A percentile compares a stretch with the other conserved stretches of the same genome.
Evolutionary conservation across 73 alveolate species (phyloP).

Genomic region (Halteria grandinella): DNA sequence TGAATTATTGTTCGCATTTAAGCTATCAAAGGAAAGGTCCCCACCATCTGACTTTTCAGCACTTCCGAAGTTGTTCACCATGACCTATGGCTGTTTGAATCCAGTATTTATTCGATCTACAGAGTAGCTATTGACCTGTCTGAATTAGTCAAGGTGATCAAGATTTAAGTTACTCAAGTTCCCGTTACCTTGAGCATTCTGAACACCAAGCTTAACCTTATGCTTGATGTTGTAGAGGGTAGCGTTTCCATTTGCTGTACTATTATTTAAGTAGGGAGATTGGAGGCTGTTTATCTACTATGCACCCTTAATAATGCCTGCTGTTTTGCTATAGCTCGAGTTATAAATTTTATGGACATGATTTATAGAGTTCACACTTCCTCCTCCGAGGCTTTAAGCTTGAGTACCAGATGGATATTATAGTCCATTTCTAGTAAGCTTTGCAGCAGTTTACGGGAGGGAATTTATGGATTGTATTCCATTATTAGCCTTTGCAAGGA

Average conservation of each 20-base stretch:
- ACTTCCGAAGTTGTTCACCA: too few relatives aligned
- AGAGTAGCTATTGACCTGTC: neutral
- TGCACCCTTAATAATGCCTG: too few relatives aligned
- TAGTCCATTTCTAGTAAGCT: neutral
- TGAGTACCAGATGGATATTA: slow-evolving; percentile 4
- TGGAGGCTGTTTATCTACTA: too few relatives aligned
- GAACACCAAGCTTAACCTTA: neutral
- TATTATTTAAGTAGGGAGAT: too few relatives aligned
- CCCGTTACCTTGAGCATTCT: neutral
- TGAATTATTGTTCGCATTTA: slow-evolving; percentile 31
- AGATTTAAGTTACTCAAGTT: neutral
- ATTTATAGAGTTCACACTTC: neutral
- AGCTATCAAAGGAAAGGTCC: slow-evolving; percentile 30
- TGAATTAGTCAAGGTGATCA: neutral
- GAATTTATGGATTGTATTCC: slow-evolving; percentile 34
- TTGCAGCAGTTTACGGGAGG: slow-evolving; percentile 16
- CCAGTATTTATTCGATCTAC: neutral
- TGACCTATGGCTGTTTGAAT: too few relatives aligned
- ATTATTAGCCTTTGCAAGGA: slow-evolving; percentile 9
- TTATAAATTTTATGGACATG: too few relatives aligned
- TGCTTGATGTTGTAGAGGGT: too few relatives aligned
- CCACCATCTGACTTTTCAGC: too few relatives aligned
- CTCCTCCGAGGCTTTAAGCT: neutral
- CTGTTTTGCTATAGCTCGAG: too few relatives aligned
- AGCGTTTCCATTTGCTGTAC: too few relatives aligned